Conservation (phyloP, 805 yeast species). For the Teunomyces kruisii region DNA sequence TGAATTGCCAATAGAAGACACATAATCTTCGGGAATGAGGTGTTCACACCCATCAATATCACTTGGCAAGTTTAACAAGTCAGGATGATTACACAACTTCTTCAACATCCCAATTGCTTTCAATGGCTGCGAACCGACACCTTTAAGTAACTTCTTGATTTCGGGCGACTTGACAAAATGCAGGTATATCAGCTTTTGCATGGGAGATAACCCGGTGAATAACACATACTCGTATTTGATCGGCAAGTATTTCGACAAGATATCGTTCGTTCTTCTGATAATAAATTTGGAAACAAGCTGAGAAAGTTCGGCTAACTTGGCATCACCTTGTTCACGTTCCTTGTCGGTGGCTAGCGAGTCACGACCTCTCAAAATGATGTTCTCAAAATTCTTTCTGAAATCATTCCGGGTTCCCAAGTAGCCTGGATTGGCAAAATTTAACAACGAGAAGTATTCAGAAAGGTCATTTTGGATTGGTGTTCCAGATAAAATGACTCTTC, state of each 20-base stretch:
- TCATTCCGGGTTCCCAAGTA: constrained; percentile 80
- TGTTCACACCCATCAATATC: constrained; percentile 72
- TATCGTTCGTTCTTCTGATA: constrained; percentile 93
- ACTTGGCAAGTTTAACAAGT: constrained; percentile 68
- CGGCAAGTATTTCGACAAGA: constrained; percentile 89
- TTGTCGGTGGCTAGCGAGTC: constrained; percentile 86
- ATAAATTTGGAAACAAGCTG: constrained; percentile 83
- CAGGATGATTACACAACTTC: constrained; percentile 94
- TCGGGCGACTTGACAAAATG: constrained; percentile 80
- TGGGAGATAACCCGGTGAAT: constrained; percentile 79
- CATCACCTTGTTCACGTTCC: constrained; percentile 68
- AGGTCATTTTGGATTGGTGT: constrained; percentile 96
- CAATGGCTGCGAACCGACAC: constrained; percentile 76
- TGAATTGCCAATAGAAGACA: constrained; percentile 32
- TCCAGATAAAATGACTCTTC: constrained; percentile 92
- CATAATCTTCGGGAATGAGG: constrained; percentile 75
- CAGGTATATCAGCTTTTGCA: constrained; percentile 70
- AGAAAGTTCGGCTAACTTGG: constrained; percentile 67
- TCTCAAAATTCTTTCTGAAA: constrained; percentile 82
- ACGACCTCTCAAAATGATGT: constrained; percentile 76
- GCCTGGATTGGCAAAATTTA: constrained; percentile 94
- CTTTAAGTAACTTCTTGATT: constrained; percentile 62
- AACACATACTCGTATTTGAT: constrained; percentile 96
- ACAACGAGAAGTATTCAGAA: constrained; percentile 86
- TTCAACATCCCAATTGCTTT: constrained; percentile 87